These are phyloP conservation scores for Geranomyces michiganensis DNA, from an alignment of 192 early-diverging fungal species.

Conservation along the genomic window DNA sequence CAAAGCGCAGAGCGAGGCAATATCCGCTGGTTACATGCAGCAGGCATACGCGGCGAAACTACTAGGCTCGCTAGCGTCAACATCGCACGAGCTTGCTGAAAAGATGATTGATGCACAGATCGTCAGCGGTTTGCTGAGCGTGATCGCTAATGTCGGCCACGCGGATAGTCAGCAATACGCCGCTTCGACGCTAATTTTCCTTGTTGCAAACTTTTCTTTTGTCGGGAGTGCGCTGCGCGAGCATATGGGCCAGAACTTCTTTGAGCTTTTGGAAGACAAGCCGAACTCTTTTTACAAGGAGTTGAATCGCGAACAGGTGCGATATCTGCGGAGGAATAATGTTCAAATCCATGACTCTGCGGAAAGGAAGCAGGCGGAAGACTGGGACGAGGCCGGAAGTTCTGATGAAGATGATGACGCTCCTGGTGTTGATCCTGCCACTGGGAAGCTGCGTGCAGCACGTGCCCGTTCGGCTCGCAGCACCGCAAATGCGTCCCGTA, in stretches of 20 bases:
- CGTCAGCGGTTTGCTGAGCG: constrained; percentile 57
- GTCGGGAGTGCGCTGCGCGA: constrained; percentile 47
- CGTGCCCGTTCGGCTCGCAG: constrained; percentile 10
- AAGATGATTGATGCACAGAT: constrained; percentile 57
- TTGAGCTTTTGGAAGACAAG: constrained; percentile 56
- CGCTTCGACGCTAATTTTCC: constrained; percentile 49
- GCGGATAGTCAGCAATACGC: constrained; percentile 65
- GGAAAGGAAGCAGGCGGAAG: constrained; percentile 2
- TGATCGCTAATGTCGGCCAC: constrained; percentile 58
- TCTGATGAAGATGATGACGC: constrained; percentile 43
- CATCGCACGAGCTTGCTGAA: constrained; percentile 51
- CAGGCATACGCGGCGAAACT: constrained; percentile 65
- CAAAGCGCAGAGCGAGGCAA: constrained; percentile 42
- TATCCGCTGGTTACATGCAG: constrained; percentile 56
- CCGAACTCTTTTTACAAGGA: constrained; percentile 65
- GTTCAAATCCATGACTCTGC: constrained; percentile 42
- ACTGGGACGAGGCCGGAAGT: constrained; percentile 37
- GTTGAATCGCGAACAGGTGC: constrained; percentile 61
- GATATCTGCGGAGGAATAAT: constrained; percentile 58
- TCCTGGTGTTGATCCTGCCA: not conserved
- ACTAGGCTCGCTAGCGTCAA: constrained; percentile 58
- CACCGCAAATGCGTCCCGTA: not conserved
- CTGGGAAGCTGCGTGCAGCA: constrained; percentile 11
- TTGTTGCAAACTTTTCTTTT: constrained; percentile 49
- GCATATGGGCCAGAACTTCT: constrained; percentile 65